Evolutionary conservation across 2,329 filamentous ascomycete species (phyloP).

Genomic region (Seiridium cupressi): DNA sequence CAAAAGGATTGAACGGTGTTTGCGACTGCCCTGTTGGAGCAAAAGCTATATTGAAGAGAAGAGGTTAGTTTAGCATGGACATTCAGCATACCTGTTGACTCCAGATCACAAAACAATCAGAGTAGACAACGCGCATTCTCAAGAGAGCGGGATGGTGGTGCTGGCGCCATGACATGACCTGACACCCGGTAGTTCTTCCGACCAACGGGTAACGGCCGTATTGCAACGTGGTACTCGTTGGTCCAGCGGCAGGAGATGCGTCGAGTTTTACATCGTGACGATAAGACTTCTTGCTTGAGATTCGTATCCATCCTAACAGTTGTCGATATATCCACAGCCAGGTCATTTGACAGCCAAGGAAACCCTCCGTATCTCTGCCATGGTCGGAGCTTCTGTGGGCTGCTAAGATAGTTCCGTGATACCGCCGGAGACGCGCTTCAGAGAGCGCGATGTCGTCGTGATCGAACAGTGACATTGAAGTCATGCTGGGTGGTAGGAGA

Average conservation of each 20-base stretch:
- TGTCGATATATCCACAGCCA: too few relatives aligned
- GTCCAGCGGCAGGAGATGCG: too few relatives aligned
- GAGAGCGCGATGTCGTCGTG: neutral
- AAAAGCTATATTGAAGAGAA: conserved; percentile 9
- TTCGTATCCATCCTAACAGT: neutral
- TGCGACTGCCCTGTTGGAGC: conserved; percentile 1
- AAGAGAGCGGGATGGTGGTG: too few relatives aligned
- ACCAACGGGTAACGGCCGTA: too few relatives aligned
- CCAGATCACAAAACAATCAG: neutral
- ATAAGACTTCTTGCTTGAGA: neutral
- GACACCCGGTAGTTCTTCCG: too few relatives aligned
- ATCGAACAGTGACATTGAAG: neutral
- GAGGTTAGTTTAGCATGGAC: conserved; percentile 5
- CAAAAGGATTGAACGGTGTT: conserved; percentile 9
- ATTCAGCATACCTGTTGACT: neutral
- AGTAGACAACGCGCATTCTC: neutral
- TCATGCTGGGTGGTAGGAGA: conserved; percentile 1
- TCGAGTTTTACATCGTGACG: neutral
- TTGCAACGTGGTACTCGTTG: too few relatives aligned
- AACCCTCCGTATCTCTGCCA: neutral
- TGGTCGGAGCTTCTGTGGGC: neutral
- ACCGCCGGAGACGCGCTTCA: neutral
- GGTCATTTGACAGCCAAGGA: neutral
- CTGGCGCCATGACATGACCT: too few relatives aligned
- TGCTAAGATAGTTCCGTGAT: neutral